Evolutionary conservation across 305 asterid species (phyloP).

Genomic region (Withania somnifera): DNA sequence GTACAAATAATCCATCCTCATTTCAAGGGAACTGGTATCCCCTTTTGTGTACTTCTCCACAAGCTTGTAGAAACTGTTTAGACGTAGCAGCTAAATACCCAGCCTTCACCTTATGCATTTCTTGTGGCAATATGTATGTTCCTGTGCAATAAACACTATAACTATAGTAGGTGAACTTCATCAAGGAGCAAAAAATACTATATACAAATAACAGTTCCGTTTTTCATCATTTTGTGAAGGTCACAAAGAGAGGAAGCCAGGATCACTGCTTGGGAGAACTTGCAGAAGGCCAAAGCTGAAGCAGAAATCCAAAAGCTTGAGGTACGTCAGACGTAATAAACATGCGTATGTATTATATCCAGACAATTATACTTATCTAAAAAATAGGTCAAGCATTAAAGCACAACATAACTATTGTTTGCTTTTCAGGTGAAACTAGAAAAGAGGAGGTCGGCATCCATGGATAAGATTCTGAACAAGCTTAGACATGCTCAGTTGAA

Average conservation of each 20-base stretch:
- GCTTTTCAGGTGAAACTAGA: conserved; percentile 51
- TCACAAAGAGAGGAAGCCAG: conserved; percentile 56
- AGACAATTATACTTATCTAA: neutral
- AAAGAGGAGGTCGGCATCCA: conserved; percentile 57
- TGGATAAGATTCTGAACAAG: conserved; percentile 53
- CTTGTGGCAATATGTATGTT: neutral
- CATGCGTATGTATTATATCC: neutral
- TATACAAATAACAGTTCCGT: neutral
- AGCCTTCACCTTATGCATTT: neutral
- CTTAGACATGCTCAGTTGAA: conserved; percentile 37
- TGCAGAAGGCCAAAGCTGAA: conserved; percentile 77
- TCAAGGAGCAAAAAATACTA: neutral
- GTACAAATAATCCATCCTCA: neutral
- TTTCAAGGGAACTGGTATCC: neutral
- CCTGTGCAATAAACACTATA: neutral
- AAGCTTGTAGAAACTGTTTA: neutral
- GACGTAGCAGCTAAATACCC: neutral
- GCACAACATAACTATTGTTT: neutral
- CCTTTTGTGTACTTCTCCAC: neutral
- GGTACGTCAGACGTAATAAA: conserved; percentile 24
- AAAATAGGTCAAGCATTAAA: neutral
- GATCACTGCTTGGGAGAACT: conserved; percentile 70
- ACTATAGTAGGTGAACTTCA: neutral
- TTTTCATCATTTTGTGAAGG: neutral
- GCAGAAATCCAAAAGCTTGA: conserved; percentile 57